Base-by-base conservation (phyloP, 176 grass and related monocot genomes). In the Olyra latifolia region DNA sequence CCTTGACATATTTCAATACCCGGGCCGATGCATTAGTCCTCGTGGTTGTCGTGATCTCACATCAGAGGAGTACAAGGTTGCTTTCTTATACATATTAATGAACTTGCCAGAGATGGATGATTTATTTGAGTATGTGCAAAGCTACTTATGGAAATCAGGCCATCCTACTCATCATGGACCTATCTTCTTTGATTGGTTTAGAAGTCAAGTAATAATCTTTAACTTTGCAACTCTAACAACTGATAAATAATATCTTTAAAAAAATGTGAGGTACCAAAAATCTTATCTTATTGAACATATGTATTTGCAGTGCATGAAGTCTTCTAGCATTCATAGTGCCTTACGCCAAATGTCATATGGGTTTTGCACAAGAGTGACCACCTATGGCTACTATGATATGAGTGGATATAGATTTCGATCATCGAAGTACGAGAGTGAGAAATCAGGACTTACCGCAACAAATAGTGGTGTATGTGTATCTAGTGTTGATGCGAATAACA, bases 81-180 rank as follows among this genome's bases (percentile, higher is more conserved):
- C 43, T 20, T 30, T 50, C 22, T 10, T 38, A 4, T 78, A 76
- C 5, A 49, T 78, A 11, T 24, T 65, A n/a, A 79, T 45, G 5
- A 79, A 79, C 20, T 66, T 79, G 0, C 6, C 12, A 0, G 46
- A 79, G 29, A 79, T 79, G 77, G 62, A 80, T 1, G 20, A 43
- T 12, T 27, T 57, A 35, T 79, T 79, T 20, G 43, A 22, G 40
- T 81, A 46, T 22, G 27, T 65, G 42, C 6, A 41, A 41, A 20
- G n/a, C n/a, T n/a, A n/a, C n/a, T n/a, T n/a, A n/a, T n/a, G 41
- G n/a, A 77, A 47, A 46, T 16, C 5, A 16, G 1, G 32, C 0
- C 9, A 0, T 8, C 22, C 41, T 23, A 24, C 9, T 0, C 25
- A 54, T 5, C 47, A 16, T 16, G 28, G 58, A 6, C 75, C 29